Evolutionary conservation across 768 basidiomycete species (phyloP), one percentile per base, ranked within the genome.

Genomic region (Rhodosporidiobolus odoratus): DNA sequence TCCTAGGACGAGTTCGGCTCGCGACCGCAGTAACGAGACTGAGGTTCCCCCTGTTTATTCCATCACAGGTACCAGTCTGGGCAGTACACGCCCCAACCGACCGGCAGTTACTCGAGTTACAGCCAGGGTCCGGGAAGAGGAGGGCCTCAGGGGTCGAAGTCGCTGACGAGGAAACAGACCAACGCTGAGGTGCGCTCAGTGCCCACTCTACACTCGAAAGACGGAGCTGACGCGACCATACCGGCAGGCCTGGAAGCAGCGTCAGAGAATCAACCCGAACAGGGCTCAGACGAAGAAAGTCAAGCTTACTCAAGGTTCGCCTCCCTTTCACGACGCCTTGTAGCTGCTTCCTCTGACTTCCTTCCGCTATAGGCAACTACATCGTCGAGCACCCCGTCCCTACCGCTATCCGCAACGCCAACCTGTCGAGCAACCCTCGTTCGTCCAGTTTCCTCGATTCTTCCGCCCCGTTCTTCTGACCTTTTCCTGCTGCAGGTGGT

Each of bases 241-340:
- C 25, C n/a, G 19, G 27, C 58, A 76, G 63, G 77, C 77, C 2
- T 77, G 76, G 73, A 65, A 71, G 27, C 66, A 71, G 58, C 38
- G 77, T 10, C 77, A 77, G 58, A 56, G 47, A 25, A 74, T 75
- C 66, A 73, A 76, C 56, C 77, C 75, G 27, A 54, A 65, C 7
- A 59, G 77, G 13, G 73, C 77, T 23, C 65, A 75, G 59, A 94
- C 92, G n/a, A 89, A 91, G 76, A 91, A 89, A 78, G 89, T 98
- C 82, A 90, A 91, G 79, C 87, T 97, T 73, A 95, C 92, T 15
- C 85, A 92, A 58, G 94, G 94, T 68, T 90, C 25, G 67, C 37
- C 37, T 38, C 48, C 6, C 32, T 38, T 15, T 4, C 94, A 77
- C 92, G 3, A 88, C 89, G 0, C 88, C 92, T 5, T 86, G 95